Evolutionary conservation across 352 stramenopile species (phyloP), one percentile per base, ranked within the genome.

Genomic region (Pythium coloratum): DNA sequence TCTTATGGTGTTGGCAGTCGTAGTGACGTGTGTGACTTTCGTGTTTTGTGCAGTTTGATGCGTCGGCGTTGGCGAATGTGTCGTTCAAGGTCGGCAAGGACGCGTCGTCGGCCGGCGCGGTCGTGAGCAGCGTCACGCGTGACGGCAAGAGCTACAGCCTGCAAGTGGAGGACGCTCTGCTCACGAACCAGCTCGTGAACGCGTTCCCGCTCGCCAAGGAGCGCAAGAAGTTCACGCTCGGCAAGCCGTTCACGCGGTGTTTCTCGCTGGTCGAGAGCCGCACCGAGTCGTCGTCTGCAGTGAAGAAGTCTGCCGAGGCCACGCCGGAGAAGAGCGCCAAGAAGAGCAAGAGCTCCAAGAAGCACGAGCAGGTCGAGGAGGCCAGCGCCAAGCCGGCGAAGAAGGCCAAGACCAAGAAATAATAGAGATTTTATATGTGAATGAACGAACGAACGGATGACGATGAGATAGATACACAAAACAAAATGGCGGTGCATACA

Each of bases 141-240:
- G 63, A 81, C 58, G 69, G 69, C 54, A 88, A 89, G 62, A 76
- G 63, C 59, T 94, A 86, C 64, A 24, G 76, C 54, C 70, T 94
- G 28, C 80, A 88, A 69, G 71, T 50, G 32, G 85, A 94, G 60
- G 75, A 89, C 69, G 55, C 62, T 3, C 73, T 89, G 72, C 76
- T 92, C 14, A 85, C 85, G 24, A 73, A 83, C n/a, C 85, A 92
- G 67, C 75, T 94, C 33, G 82, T 90, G 59, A 94, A 94, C 55
- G 85, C 85, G 10, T 82, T 94, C 58, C 83, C 85, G 18, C 59
- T 80, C 6, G 76, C 80, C 1, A 71, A 75, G 34, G 71, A 94
- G 57, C 85, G 82, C 54, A 73, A 78, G 51, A 82, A 76, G 6
- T 92, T 88, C 30, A 76, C 80, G 47, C 73, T 94, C 13, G 85